Evolutionary conservation across 345 rosid genomes (phyloP).

Genomic region (Melaleuca quinquenervia): DNA sequence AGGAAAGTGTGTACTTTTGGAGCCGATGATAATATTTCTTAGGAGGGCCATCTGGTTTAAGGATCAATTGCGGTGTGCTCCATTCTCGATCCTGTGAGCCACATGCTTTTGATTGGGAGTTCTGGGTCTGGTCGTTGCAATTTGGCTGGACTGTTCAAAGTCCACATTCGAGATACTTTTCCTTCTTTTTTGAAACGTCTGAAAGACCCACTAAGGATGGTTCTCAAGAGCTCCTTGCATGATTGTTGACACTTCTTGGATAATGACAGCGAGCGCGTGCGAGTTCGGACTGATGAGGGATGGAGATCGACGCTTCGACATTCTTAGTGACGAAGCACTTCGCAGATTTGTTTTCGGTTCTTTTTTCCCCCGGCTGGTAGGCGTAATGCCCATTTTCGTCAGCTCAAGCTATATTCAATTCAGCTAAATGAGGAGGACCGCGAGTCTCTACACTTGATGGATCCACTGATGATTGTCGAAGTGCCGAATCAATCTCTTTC

Average conservation of each 20-base stretch:
- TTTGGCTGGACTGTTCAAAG: neutral
- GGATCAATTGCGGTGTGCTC: neutral
- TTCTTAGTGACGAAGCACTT: neutral
- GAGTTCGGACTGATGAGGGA: neutral
- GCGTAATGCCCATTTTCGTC: neutral
- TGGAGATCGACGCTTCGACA: neutral
- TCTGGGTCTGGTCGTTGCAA: neutral
- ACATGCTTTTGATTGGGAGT: neutral
- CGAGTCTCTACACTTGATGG: neutral
- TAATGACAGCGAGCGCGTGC: neutral
- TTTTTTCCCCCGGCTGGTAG: neutral
- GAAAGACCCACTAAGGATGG: neutral
- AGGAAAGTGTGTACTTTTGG: neutral
- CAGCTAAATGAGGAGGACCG: neutral
- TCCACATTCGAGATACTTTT: neutral
- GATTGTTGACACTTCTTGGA: neutral
- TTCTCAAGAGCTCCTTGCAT: neutral
- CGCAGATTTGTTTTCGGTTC: neutral
- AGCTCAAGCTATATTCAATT: neutral
- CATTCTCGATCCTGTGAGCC: neutral
- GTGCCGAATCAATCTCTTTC: neutral
- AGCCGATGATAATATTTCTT: neutral
- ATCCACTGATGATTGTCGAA: neutral
- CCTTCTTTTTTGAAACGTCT: neutral
- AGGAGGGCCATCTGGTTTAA: neutral